phyloP scores from a whole-genome alignment of 2,329 filamentous ascomycete species.

The Colletotrichum filicis region DNA sequence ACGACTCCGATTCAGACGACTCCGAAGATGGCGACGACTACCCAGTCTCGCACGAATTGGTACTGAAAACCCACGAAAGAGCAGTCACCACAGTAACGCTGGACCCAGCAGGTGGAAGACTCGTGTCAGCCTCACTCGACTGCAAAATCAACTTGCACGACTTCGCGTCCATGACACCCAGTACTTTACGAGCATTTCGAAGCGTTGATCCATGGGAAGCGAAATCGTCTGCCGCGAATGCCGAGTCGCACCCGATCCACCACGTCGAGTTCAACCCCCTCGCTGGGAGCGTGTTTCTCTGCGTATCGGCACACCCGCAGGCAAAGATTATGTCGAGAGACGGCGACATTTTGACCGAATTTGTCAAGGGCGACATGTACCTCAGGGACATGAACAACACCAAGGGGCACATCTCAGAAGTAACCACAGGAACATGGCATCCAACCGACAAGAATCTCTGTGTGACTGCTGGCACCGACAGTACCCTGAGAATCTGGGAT shows the following conservation, averaged over 20 bases:
- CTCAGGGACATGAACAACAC: conserved; percentile 97
- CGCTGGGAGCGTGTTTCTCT: conserved; percentile 83
- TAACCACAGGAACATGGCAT: conserved; percentile 91
- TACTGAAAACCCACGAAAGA: conserved; percentile 91
- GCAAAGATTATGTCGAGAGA: conserved; percentile 91
- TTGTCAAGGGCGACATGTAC: conserved; percentile 99
- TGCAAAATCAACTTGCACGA: conserved; percentile 94
- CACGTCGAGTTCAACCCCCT: conserved; percentile 88
- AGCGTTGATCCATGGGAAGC: conserved; percentile 86
- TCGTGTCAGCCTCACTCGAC: conserved; percentile 92
- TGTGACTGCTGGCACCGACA: conserved; percentile 93
- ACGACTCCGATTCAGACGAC: conserved; percentile 67
- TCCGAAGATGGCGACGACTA: conserved; percentile 86
- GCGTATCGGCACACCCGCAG: conserved; percentile 88
- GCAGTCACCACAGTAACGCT: conserved; percentile 86
- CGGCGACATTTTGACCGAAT: conserved; percentile 86
- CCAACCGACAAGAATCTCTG: conserved; percentile 86
- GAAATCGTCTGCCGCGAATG: conserved; percentile 74
- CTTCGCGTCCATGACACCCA: conserved; percentile 94
- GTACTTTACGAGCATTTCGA: conserved; percentile 93
- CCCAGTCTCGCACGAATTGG: conserved; percentile 91
- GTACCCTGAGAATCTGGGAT: conserved; percentile 96
- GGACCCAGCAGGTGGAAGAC: conserved; percentile 84
- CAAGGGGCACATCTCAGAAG: conserved; percentile 93
- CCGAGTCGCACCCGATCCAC: conserved; percentile 90